Base-by-base conservation (phyloP, 768 basidiomycete species). In the Suillus occidentalis region DNA sequence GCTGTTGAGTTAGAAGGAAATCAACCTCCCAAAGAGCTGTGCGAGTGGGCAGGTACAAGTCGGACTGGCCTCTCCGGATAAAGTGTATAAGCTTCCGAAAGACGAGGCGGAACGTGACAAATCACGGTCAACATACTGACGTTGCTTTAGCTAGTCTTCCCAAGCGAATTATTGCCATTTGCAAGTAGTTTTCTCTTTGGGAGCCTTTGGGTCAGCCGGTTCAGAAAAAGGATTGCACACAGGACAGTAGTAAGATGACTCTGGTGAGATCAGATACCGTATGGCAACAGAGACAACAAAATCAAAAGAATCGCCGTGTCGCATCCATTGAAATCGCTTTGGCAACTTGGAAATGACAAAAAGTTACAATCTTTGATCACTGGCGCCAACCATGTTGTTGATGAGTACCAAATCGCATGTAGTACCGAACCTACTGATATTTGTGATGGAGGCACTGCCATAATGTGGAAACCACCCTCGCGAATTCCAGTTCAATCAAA, bases 401-500 rank as follows among this genome's bases (percentile, higher is more conserved):
- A 9, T 31, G 52, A 53, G 18, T 6, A 53, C 9, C 31, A 16
- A 25, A 16, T 28, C 25, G 14, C 22, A 50, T 52, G 18, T 1
- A 31, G 28, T 12, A 53, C 18, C 6, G 28, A 31, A 53, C 52
- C 52, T 31, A 53, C 52, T 34, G 28, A 31, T 18, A 16, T 31
- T 53, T 18, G 16, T 53, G 25, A 28, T 52, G 50, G 50, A 52
- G 16, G 50, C 50, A 34, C 10, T 34, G 31, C 20, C 53, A 6
- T 55, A 20, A 20, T 20, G n/a, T 36, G 20, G 20, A 55, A 55
- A 55, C 18, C 12, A 55, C 34, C 31, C 34, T 6, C 18, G 5
- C 52, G 18, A 18, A 53, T 59, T 25, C 5, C 16, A 18, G 10
- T 72, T 78, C 76, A 93, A 73, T 94, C 93, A 71, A 94, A 94